Evolutionary conservation across 768 basidiomycete species (phyloP).

Genomic region (Vararia minispora): DNA sequence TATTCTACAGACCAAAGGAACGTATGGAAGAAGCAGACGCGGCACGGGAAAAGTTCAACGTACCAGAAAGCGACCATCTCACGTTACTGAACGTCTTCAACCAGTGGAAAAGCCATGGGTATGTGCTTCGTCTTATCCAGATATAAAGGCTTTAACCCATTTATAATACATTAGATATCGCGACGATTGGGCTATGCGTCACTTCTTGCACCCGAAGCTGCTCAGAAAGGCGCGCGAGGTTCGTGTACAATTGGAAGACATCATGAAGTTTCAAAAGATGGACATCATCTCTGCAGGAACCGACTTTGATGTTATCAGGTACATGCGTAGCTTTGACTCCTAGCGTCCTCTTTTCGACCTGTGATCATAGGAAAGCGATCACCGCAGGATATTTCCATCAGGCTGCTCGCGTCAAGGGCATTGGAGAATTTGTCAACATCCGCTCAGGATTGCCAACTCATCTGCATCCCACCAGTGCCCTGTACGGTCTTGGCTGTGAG

Average conservation of each 20-base stretch:
- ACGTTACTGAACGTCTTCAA: slow-evolving; percentile 94
- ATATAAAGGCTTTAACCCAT: not conserved
- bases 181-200: slow-evolving; percentile 90
- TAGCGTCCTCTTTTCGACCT: not conserved
- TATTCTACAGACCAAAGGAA: slow-evolving; percentile 96
- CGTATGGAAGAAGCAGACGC: slow-evolving; percentile 97
- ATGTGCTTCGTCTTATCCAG: slow-evolving; percentile 18
- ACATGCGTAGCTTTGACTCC: slow-evolving; percentile 12
- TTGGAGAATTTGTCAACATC: slow-evolving; percentile 97
- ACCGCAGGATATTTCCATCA: slow-evolving; percentile 99
- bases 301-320: slow-evolving; percentile 87
- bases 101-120: slow-evolving; percentile 97
- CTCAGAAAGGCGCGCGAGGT: slow-evolving; percentile 94
- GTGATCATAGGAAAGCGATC: slow-evolving; percentile 72
- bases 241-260: slow-evolving; percentile 90
- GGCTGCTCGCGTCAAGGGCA: slow-evolving; percentile 95
- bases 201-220: slow-evolving; percentile 95
- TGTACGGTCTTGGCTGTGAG: slow-evolving; percentile 93
- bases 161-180: slow-evolving; percentile 45
- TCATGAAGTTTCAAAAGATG: slow-evolving; percentile 99
- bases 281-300: slow-evolving; percentile 84
- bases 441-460: slow-evolving; percentile 92
- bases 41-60: slow-evolving; percentile 95
- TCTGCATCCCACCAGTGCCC: slow-evolving; percentile 90
- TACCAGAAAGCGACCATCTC: slow-evolving; percentile 95